phyloP scores from a whole-genome alignment of 495 filamentous ascomycete species.

The Trypethelium eluteriae region DNA sequence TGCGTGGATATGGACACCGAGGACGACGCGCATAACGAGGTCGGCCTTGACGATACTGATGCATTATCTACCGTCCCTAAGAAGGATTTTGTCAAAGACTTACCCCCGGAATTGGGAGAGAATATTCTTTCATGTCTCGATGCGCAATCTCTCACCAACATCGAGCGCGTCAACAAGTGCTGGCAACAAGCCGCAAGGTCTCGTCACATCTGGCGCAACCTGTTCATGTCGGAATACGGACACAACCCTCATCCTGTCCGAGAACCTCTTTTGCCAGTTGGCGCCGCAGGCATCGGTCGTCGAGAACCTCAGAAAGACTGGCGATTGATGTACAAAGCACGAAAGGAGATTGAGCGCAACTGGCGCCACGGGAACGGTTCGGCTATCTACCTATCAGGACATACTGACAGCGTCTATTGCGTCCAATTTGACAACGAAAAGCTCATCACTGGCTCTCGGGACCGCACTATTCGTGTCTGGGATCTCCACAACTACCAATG shows the following conservation, averaged over 20 bases:
- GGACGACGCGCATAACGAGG: conserved; percentile 13
- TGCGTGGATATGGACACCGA: conserved; percentile 13
- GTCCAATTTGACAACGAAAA: conserved; percentile 97
- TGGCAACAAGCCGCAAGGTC: conserved; percentile 60
- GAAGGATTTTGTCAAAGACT: conserved; percentile 57
- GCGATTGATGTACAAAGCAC: conserved; percentile 75
- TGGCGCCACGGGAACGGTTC: conserved; percentile 73
- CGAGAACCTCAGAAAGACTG: conserved; percentile 56
- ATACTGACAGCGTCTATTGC: conserved; percentile 92
- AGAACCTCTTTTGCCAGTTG: conserved; percentile 18
- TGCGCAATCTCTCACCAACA: conserved; percentile 53
- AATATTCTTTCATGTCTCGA: conserved; percentile 68
- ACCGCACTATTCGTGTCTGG: conserved; percentile 92
- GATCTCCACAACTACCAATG: conserved; percentile 80
- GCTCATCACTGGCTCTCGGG: conserved; percentile 92
- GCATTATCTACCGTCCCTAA: neutral
- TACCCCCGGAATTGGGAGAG: conserved; percentile 66
- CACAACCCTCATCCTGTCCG: conserved; percentile 38
- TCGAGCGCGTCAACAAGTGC: conserved; percentile 52
- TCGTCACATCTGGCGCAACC: conserved; percentile 67
- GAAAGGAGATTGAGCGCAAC: conserved; percentile 61
- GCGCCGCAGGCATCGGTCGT: conserved; percentile 45
- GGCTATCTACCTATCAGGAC: conserved; percentile 82
- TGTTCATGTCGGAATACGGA: conserved; percentile 60
- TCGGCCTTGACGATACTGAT: neutral